Evolutionary conservation across 371 early-diverging fungal genomes (phyloP).

Genomic region (Actinomortierella ambigua): DNA sequence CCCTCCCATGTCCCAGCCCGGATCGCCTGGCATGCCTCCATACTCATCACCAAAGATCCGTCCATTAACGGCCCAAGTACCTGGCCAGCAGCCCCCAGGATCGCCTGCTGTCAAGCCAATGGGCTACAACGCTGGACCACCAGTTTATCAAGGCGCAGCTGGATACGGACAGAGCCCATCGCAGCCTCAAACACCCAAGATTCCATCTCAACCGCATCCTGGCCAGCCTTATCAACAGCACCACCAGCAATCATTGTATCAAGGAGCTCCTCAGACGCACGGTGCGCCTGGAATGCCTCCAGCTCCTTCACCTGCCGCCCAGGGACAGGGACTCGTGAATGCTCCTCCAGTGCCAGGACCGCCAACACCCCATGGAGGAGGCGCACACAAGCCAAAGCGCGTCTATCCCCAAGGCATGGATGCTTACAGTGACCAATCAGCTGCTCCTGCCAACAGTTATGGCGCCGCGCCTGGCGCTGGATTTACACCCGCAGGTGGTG

Average conservation of each 20-base stretch:
- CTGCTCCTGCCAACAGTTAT: slow-evolving; percentile 7
- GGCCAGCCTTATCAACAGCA: slow-evolving; percentile 15
- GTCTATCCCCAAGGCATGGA: slow-evolving; percentile 59
- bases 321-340: slow-evolving; percentile 20
- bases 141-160: slow-evolving; percentile 10
- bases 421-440: slow-evolving; percentile 17
- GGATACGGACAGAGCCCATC: slow-evolving; percentile 22
- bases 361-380: slow-evolving; percentile 22
- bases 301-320: slow-evolving; percentile 4
- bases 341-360: slow-evolving; percentile 23
- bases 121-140: slow-evolving; percentile 35
- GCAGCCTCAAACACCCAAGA: slow-evolving; percentile 34
- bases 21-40: slow-evolving; percentile 38
- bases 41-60: slow-evolving; percentile 40
- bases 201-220: slow-evolving; percentile 14
- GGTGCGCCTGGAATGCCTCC: slow-evolving; percentile 6
- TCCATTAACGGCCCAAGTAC: slow-evolving; percentile 20
- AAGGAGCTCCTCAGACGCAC: slow-evolving; percentile 3
- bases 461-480: slow-evolving; percentile 17
- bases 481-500: slow-evolving; percentile 20
- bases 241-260: background rate
- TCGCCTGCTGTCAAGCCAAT: slow-evolving; percentile 37
- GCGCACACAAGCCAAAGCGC: slow-evolving; percentile 51
- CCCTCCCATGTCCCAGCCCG: slow-evolving; percentile 30
- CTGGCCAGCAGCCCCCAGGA: slow-evolving; percentile 15